A percentile compares a stretch with the other conserved stretches of the same genome.
Evolutionary conservation across 306 rosid genomes (phyloP).

Genomic region (Bauhinia variegata): DNA sequence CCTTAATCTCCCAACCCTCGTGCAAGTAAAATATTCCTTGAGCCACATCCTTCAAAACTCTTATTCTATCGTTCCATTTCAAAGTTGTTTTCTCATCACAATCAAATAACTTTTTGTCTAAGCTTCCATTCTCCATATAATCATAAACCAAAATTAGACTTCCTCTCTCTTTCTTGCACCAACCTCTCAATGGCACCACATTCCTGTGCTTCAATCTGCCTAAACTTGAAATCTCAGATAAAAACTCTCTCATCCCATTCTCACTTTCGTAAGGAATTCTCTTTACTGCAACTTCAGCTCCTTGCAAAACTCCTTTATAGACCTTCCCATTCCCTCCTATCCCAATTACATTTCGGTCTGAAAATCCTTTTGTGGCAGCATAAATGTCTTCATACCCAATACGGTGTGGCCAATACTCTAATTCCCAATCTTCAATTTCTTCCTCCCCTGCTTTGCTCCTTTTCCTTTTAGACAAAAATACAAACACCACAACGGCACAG

Average conservation of each 20-base stretch:
- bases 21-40: conserved; percentile 58
- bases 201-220: conserved; percentile 71
- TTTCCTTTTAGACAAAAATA: conserved; percentile 32
- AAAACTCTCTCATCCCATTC: conserved; percentile 51
- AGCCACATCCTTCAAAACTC: conserved; percentile 62
- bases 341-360: conserved; percentile 57
- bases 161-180: conserved; percentile 66
- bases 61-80: conserved; percentile 55
- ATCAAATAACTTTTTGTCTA: conserved; percentile 57
- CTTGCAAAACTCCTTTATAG: conserved; percentile 53
- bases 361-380: conserved; percentile 54
- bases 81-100: conserved; percentile 33
- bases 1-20: conserved; percentile 67
- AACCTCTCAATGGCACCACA: conserved; percentile 61
- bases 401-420: conserved; percentile 67
- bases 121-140: conserved; percentile 66
- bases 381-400: conserved; percentile 49
- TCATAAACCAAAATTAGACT: conserved; percentile 61
- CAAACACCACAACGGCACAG: conserved; percentile 20
- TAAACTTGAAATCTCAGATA: conserved; percentile 64
- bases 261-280: conserved; percentile 33
- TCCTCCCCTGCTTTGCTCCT: conserved; percentile 24
- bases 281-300: conserved; percentile 32
- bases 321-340: conserved; percentile 66
- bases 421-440: conserved; percentile 51